Percentiles rank a stretch among this genome's conserved stretches.
Conservation (phyloP, 1,284 basidiomycete species). For the Crucibulum parvulum region DNA sequence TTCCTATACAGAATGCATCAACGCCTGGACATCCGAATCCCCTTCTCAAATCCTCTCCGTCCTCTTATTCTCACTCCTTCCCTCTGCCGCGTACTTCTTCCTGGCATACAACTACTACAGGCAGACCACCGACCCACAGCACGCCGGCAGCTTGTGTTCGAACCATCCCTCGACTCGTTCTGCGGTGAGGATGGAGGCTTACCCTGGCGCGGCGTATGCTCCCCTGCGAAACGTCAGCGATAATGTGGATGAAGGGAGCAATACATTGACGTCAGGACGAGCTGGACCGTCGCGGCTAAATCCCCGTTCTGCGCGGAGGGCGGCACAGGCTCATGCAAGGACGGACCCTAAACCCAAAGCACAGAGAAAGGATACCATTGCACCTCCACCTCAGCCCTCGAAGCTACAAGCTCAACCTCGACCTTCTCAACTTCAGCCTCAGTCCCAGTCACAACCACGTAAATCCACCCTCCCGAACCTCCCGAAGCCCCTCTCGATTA, state of each 20-base stretch:
- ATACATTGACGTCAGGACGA: conserved; percentile 7
- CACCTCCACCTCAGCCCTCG: background rate
- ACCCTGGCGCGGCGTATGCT: conserved; percentile 2
- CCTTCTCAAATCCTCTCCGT: conserved; percentile 63
- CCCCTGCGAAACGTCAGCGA: background rate
- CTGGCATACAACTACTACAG: conserved; percentile 74
- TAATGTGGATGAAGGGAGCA: background rate
- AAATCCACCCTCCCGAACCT: background rate
- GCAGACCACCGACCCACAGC: conserved; percentile 68
- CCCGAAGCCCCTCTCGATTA: conserved; percentile 23
- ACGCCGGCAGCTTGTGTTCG: conserved; percentile 34
- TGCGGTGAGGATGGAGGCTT: background rate
- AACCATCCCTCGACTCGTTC: conserved; percentile 17
- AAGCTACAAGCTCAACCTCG: background rate
- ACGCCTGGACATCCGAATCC: conserved; percentile 63
- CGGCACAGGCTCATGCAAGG: background rate
- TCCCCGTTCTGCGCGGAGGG: background rate
- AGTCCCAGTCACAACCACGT: no score
- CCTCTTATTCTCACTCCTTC: conserved; percentile 54
- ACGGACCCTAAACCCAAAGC: background rate
- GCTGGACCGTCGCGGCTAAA: background rate
- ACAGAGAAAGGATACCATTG: no score
- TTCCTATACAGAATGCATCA: conserved; percentile 55
- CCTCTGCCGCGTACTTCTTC: conserved; percentile 62
- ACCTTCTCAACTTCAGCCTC: no score